A percentile compares a stretch with the other conserved stretches of the same genome.
phyloP scores from a whole-genome alignment of 1,284 basidiomycete species.

The Cryptococcus sp. region DNA sequence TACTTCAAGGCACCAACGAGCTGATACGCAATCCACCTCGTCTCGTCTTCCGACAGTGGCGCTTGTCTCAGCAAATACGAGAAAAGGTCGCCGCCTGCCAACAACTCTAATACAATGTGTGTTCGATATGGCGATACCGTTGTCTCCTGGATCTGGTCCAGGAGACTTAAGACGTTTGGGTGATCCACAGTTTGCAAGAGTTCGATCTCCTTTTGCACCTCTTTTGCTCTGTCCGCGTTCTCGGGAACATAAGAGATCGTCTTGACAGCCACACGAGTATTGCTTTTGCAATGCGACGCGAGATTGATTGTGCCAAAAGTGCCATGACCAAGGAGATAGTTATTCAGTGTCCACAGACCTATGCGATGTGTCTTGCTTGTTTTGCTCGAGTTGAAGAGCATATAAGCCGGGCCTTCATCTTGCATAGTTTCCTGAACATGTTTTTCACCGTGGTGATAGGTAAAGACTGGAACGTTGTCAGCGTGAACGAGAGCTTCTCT shows the following conservation, averaged over 20 bases:
- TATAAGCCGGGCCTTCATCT: too few relatives aligned
- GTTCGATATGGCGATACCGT: constrained; percentile 37
- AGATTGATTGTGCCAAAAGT: constrained; percentile 79
- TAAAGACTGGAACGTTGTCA: too few relatives aligned
- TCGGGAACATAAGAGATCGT: constrained; percentile 63
- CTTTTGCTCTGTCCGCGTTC: constrained; percentile 57
- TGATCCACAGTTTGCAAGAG: constrained; percentile 70
- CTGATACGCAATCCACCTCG: constrained; percentile 81
- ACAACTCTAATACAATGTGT: constrained; percentile 73
- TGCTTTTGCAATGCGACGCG: constrained; percentile 62
- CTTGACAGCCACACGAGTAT: constrained; percentile 74
- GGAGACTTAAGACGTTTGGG: constrained; percentile 76
- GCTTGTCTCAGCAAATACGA: constrained; percentile 65
- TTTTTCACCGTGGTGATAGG: too few relatives aligned
- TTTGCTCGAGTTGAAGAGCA: too few relatives aligned
- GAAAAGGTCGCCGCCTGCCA: constrained; percentile 75
- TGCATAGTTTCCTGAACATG: too few relatives aligned
- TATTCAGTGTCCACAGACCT: constrained; percentile 1
- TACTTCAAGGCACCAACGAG: constrained; percentile 70
- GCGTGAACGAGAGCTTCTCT: too few relatives aligned
- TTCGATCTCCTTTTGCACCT: constrained; percentile 61
- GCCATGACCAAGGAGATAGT: constrained; percentile 54
- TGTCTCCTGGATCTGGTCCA: constrained; percentile 63
- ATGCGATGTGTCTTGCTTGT: too few relatives aligned
- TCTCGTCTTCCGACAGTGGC: constrained; percentile 69